phyloP scores from a whole-genome alignment of 208 protist genomes.

The Tetramitus jugosus region DNA sequence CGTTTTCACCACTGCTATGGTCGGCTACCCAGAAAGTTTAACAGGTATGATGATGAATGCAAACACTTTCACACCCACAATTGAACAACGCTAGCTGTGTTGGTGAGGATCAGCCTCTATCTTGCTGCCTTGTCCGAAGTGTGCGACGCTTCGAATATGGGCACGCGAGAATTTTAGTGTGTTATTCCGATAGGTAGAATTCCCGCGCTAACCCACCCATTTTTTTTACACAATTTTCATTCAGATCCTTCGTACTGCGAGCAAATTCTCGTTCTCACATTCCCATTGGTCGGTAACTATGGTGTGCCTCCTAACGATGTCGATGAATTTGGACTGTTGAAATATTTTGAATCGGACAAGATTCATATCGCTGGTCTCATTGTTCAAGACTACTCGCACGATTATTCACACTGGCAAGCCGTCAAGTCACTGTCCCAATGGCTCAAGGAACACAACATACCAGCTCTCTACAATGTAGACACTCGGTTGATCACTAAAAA shows the following conservation, averaged over 20 bases:
- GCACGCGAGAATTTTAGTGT: conserved; percentile 23
- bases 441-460: conserved; percentile 82
- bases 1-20: conserved; percentile 86
- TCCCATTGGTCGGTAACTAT: conserved; percentile 95
- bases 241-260: conserved; percentile 94
- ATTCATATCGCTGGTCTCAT: conserved; percentile 29
- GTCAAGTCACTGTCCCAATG: conserved; percentile 46
- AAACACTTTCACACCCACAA: neutral
- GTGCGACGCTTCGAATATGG: too few species aligned
- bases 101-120: neutral
- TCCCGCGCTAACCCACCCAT: conserved; percentile 63
- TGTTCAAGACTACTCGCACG: conserved; percentile 32
- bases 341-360: neutral
- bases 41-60: too few species aligned
- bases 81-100: neutral
- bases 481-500: conserved; percentile 92
- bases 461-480: conserved; percentile 92
- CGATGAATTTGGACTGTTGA: neutral
- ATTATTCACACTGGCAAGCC: conserved; percentile 33
- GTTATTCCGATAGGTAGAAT: conserved; percentile 54
- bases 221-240: too few species aligned
- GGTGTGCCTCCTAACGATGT: conserved; percentile 59
- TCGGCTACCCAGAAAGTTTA: conserved; percentile 66
- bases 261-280: conserved; percentile 95
- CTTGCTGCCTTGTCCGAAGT: conserved; percentile 44